A percentile compares a stretch with the other conserved stretches of the same genome.
Evolutionary conservation across 345 rosid genomes (phyloP).

Genomic region (Eucalyptus shirleyi): DNA sequence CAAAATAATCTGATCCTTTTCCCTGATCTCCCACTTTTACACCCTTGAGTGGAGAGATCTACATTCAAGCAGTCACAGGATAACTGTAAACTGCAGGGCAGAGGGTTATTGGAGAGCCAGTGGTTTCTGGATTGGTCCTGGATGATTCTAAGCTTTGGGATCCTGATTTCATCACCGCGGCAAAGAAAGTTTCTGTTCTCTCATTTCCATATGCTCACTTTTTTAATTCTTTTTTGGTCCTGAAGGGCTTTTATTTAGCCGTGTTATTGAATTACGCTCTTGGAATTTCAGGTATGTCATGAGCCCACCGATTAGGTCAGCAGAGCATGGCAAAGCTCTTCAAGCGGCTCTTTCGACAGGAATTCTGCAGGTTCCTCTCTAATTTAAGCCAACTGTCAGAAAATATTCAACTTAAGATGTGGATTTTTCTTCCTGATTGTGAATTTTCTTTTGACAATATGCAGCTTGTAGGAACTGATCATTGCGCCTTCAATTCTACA

Average conservation of each 20-base stretch:
- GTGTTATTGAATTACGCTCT: background rate
- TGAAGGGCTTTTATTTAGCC: background rate
- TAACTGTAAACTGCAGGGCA: constrained; percentile 49
- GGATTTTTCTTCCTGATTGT: background rate
- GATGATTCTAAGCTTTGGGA: constrained; percentile 88
- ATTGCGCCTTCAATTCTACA: constrained; percentile 69
- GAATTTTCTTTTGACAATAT: background rate
- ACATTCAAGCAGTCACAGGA: background rate
- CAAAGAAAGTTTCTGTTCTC: constrained; percentile 38
- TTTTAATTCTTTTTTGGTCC: background rate
- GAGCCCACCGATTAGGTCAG: constrained; percentile 92
- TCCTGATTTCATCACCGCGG: constrained; percentile 68
- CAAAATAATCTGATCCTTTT: background rate
- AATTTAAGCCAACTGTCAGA: background rate
- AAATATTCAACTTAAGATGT: background rate
- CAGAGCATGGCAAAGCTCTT: constrained; percentile 79
- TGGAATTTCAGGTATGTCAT: constrained; percentile 66
- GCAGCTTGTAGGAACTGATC: constrained; percentile 98
- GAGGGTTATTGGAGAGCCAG: constrained; percentile 86
- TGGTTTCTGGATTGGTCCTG: constrained; percentile 81
- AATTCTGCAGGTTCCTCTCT: constrained; percentile 57
- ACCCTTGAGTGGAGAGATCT: background rate
- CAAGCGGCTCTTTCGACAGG: constrained; percentile 91
- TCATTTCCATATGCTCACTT: background rate
- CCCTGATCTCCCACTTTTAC: background rate